Evolutionary conservation across 2,329 filamentous ascomycete species (phyloP), one percentile per base, ranked within the genome.

Genomic region (Pyrenophora graminea): DNA sequence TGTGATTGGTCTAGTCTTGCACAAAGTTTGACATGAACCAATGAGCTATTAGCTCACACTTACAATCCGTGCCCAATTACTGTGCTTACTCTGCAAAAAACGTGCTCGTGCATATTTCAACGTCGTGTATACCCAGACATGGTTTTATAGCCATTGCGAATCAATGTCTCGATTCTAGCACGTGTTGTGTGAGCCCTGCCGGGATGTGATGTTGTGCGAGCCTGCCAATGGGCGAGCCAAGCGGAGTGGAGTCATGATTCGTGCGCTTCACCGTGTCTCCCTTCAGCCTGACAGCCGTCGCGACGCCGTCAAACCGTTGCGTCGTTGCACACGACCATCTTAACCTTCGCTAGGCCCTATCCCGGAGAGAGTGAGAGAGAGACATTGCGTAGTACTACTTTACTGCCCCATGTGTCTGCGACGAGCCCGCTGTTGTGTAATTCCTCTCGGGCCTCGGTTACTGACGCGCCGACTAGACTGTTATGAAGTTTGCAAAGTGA

Each of bases 401-500:
- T 34, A 17, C 25, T 17, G n/a, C 19, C 48, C 23, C 36, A 45
- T 48, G 53, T 15, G 17, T 25, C 19, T 31, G 32, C 30, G 15
- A 42, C 8, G 18, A 33, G 33, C 43, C 38, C 43, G 52, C 37
- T 25, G 21, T 33, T 31, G 31, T 39, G 21, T n/a, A 6, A n/a
- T 19, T 21, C 27, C 5, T 25, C 8, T 6, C 21, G 15, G 37
- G 33, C 38, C 30, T 39, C 31, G 51, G 34, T 31, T 3, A 32
- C 47, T 48, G 44, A 59, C 55, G 56, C 55, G 55, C 45, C 45
- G 12, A 36, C 51, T 10, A 37, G 34, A 40, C 45, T 47, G 47
- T 19, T 30, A 85, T 85, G 82, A 85, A 85, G 73, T 85, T 85
- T 66, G 82, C 82, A 70, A 85, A 85, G 82, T 84, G 69, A 45